Base-by-base conservation (phyloP, 1,139 yeast species). In the Geotrichum candidum region DNA sequence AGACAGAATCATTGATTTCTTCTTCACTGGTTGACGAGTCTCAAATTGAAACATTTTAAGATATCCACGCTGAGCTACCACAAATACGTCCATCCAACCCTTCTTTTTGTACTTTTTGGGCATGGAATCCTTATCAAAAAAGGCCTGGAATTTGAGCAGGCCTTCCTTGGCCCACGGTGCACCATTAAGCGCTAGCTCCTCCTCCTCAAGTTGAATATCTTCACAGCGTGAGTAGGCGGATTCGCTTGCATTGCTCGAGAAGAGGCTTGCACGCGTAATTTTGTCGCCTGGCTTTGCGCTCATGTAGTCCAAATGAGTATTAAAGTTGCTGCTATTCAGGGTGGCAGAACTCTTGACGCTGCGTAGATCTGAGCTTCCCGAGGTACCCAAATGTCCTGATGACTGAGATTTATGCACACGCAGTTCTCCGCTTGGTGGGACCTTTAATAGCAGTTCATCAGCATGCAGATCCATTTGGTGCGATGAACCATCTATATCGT, bases 141-240 rank as follows among this genome's bases (percentile, higher is more conserved):
- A 70, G 22, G 80, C 76, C 66, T 79, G 81, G 69, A 81, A 78
- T 67, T 83, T 80, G 65, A 87, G 77, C 55, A 88, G 73, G 0
- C 96, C 95, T 74, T 88, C 95, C 70, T 88, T 87, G 63, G 86
- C 82, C 82, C 89, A 88, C 1, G 95, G 95, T 1, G 92, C 84
- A 0, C 94, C 95, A 60, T 81, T 80, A 54, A 85, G 77, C 66
- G 85, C 89, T 65, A 88, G 76, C 46, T 81, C 80, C 66, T 83
- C 80, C 70, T 85, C 89, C 64, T 78, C 66, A 27, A 53, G 65
- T 22, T 65, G 60, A 45, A 63, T 53, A 5, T 65, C 63, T 0
- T 41, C n/a, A 15, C 15, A n/a, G n/a, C n/a, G 46, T 5, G 46
- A 41, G 22, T 41, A 41, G 4, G 5, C 46, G 3, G 46, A 41